Evolutionary conservation across 331 rosid species (phyloP), one percentile per base, ranked within the genome.

Genomic region (Rhamnella rubrinervis): DNA sequence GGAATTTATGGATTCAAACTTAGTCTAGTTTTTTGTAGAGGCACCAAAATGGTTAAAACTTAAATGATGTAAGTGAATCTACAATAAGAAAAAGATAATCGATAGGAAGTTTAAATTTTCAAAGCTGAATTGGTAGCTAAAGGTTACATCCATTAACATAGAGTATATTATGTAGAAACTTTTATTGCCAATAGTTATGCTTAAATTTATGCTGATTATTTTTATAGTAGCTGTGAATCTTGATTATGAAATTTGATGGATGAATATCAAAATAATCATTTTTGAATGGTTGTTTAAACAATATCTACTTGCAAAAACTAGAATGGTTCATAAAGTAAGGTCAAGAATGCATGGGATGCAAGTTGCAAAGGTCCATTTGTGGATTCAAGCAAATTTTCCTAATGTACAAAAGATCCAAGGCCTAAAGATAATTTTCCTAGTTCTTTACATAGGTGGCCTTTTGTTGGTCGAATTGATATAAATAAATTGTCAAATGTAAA

Each of bases 261-360:
- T 70, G 35, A 50, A 41, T 41, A 47, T 70, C 7, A 66, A 59
- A 26, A 70, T 0, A 4, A n/a, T 67, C 1, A 59, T n/a, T 70
- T 2, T 4, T 60, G 6, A 47, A 60, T 59, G 67, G 35, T 6
- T 8, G 59, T 9, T 9, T 70, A 1, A 1, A 58, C 2, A 19
- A 59, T 5, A 28, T 70, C 1, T 60, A 60, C n/a, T 19, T 70
- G 67, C 4, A 9, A 1, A 7, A 62, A 14, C 53, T 14, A 37
- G 55, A 41, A 1, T 6, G 37, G 0, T 63, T 63, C 25, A 17
- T n/a, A 20, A 16, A 0, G n/a, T 41, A 13, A 7, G 18, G 11
- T 13, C 12, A 40, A n/a, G 16, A 18, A 20, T 6, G 6, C 14
- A 46, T 8, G 49, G 6, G 19, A 18, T 63, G 68, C 1, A 63